Conservation (phyloP, 1,139 yeast species). For the Yamadazyma dendronema region DNA sequence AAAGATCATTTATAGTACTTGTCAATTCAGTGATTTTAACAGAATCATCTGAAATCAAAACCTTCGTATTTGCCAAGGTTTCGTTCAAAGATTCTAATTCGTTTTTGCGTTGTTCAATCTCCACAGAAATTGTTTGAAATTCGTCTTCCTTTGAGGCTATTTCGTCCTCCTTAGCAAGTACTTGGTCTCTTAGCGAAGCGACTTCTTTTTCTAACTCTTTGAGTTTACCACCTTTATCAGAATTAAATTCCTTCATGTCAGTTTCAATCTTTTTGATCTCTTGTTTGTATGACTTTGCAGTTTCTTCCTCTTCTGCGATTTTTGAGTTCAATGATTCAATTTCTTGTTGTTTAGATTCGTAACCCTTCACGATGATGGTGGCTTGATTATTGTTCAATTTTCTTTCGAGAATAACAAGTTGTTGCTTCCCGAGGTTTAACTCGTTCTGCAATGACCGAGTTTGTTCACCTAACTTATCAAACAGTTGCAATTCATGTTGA, state of each 20-base stretch:
- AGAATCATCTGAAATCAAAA: constrained; percentile 37
- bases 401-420: constrained; percentile 58
- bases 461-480: constrained; percentile 45
- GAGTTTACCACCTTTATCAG: constrained; percentile 78
- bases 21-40: constrained; percentile 23
- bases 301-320: constrained; percentile 33
- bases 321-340: constrained; percentile 42
- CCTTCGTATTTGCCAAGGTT: constrained; percentile 29
- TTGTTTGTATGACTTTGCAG: constrained; percentile 22
- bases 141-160: constrained; percentile 48
- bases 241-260: constrained; percentile 80
- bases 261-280: constrained; percentile 62
- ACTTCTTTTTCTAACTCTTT: constrained; percentile 64
- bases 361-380: constrained; percentile 50
- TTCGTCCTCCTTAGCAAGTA: constrained; percentile 39
- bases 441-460: constrained; percentile 66
- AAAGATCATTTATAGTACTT: constrained; percentile 21
- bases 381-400: constrained; percentile 64
- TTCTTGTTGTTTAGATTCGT: constrained; percentile 48
- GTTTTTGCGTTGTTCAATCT: constrained; percentile 61
- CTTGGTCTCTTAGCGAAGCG: constrained; percentile 30
- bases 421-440: constrained; percentile 65
- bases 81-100: constrained; percentile 54
- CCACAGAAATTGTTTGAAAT: constrained; percentile 66
- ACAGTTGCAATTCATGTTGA: constrained; percentile 40